These are phyloP conservation scores for Schizophyllum commune DNA, from an alignment of 1,284 basidiomycete genomes.

Conservation along the genomic window DNA sequence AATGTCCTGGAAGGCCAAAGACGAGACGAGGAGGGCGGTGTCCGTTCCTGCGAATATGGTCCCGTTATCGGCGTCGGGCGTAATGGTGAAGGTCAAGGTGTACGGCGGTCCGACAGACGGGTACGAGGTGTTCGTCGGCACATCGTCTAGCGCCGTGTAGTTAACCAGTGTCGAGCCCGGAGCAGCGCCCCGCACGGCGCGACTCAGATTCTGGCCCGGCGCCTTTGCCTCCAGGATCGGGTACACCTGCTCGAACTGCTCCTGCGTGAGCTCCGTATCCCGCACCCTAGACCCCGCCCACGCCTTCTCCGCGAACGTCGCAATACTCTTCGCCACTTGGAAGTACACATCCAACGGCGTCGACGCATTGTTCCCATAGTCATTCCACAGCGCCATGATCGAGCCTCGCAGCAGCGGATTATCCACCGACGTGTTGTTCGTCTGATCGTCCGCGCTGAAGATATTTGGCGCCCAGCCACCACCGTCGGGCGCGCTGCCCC, in stretches of 20 bases:
- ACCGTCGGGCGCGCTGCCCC: slow-evolving; percentile 22
- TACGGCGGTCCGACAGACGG: slow-evolving; percentile 38
- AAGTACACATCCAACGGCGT: slow-evolving; percentile 31
- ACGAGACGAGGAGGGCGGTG: slow-evolving; percentile 27
- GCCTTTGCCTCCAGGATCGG: slow-evolving; percentile 22
- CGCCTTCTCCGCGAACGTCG: slow-evolving; percentile 27
- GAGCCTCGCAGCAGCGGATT: slow-evolving; percentile 23
- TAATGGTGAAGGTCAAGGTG: slow-evolving; percentile 30
- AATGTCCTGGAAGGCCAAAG: slow-evolving; percentile 28
- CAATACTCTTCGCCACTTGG: slow-evolving; percentile 25
- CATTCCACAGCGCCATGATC: slow-evolving; percentile 31
- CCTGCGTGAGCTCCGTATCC: slow-evolving; percentile 19
- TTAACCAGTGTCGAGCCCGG: slow-evolving; percentile 18
- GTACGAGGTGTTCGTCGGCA: slow-evolving; percentile 21
- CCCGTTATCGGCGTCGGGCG: slow-evolving; percentile 8
- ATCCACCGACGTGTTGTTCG: slow-evolving; percentile 23
- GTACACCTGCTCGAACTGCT: slow-evolving; percentile 23
- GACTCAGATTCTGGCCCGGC: slow-evolving; percentile 31
- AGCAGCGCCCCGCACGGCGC: slow-evolving; percentile 15
- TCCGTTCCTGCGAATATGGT: slow-evolving; percentile 29
- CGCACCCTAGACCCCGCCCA: slow-evolving; percentile 28
- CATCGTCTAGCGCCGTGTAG: slow-evolving; percentile 13
- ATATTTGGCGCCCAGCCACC: slow-evolving; percentile 30
- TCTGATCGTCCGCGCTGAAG: slow-evolving; percentile 18
- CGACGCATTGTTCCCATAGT: slow-evolving; percentile 32